These are phyloP conservation scores for Ceratorhiza oryzae-sativae DNA, from an alignment of 1,284 basidiomycete species.

Conservation along the genomic window DNA sequence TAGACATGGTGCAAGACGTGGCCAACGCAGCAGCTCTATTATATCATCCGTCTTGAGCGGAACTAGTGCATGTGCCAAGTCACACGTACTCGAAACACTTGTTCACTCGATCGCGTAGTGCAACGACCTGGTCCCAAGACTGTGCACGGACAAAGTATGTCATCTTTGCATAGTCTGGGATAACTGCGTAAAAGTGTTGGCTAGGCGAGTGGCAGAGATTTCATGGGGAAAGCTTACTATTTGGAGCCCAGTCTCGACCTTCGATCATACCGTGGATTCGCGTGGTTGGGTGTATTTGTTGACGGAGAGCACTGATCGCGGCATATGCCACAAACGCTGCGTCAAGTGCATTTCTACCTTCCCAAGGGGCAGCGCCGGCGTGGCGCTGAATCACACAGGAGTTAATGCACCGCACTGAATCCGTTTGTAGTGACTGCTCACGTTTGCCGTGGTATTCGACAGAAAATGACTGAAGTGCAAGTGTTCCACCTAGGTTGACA, in stretches of 20 bases:
- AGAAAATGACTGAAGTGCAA: slow-evolving; percentile 64
- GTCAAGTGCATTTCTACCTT: slow-evolving; percentile 84
- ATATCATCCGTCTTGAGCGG: slow-evolving; percentile 1
- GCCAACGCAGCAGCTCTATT: slow-evolving; percentile 72
- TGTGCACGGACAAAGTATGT: slow-evolving; percentile 72
- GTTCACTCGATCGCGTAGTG: slow-evolving; percentile 60
- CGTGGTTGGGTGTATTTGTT: slow-evolving; percentile 62
- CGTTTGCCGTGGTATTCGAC: slow-evolving; percentile 75
- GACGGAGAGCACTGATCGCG: slow-evolving; percentile 74
- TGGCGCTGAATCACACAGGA: slow-evolving; percentile 61
- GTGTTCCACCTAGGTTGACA: slow-evolving; percentile 54
- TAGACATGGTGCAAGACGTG: slow-evolving; percentile 68
- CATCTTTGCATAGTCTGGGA: slow-evolving; percentile 79
- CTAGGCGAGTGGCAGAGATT: neutral
- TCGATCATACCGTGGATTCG: slow-evolving; percentile 71
- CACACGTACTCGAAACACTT: slow-evolving; percentile 68
- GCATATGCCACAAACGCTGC: slow-evolving; percentile 83
- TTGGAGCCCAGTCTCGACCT: slow-evolving; percentile 67
- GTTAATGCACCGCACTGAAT: slow-evolving; percentile 26
- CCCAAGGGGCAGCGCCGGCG: slow-evolving; percentile 78
- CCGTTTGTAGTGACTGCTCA: slow-evolving; percentile 49
- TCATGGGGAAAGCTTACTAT: slow-evolving; percentile 56
- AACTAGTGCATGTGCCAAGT: slow-evolving; percentile 21
- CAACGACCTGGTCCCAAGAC: slow-evolving; percentile 61
- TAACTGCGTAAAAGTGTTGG: slow-evolving; percentile 59